Evolutionary conservation across 164 flowering plant species (phyloP), one percentile per base, ranked within the genome.

Genomic region (Buxus sempervirens): DNA sequence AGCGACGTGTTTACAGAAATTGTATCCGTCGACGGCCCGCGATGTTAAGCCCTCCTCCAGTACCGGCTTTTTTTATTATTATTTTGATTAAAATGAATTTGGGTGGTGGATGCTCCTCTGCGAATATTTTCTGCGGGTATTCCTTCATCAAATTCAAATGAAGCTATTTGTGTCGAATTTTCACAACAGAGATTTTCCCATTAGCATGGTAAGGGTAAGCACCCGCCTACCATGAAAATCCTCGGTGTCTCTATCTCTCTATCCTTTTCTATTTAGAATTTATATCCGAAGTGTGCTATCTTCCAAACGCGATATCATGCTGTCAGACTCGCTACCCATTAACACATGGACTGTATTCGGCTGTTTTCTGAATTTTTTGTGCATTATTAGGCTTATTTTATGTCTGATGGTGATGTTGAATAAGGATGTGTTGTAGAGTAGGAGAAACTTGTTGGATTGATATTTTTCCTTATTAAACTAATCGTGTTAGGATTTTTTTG

Each of bases 391-490:
- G 36, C 25, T 15, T 72, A 48, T 27, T 68, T 64, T 70, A 36
- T 45, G 58, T 25, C 7, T 20, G n/a, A 26, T 54, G 16, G 72
- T 58, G 48, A 14, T 9, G 6, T 58, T 70, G 74, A 74, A 78
- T 77, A 70, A 78, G 77, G 62, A 63, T 79, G 82, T 72, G 78
- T 82, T 60, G 81, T 76, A 70, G 80, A 71, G 72, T 73, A 62
- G 73, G 22, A 41, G 61, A 65, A 67, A 64, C 25, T 70, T 69
- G 65, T 65, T 60, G 60, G 71, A 67, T 69, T 38, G 67, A 67
- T 68, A 16, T 60, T 61, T 64, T 49, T 75, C 26, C 60, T 68
- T 65, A 27, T 53, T n/a, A n/a, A n/a, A n/a, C n/a, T n/a, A n/a
- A n/a, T n/a, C n/a, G n/a, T n/a, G n/a, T n/a, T n/a, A n/a, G n/a